Evolutionary conservation across 2,329 filamentous ascomycete genomes (phyloP), one percentile per base, ranked within the genome.

Genomic region (Aspergillus sergii): DNA sequence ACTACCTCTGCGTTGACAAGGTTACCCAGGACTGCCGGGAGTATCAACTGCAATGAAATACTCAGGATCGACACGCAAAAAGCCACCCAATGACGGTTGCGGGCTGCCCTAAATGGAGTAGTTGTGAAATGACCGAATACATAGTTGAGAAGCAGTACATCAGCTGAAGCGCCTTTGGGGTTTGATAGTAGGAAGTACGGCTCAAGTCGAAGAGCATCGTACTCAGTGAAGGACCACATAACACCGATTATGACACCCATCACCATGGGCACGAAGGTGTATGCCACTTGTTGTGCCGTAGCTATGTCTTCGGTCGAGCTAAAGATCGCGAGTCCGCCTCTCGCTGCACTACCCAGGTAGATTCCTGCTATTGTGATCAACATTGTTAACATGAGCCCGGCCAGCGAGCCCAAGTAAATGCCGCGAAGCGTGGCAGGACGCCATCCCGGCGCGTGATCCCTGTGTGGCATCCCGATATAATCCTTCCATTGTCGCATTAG

Each of bases 61-160:
- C 60, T 62, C 55, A 62, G 19, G 28, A 62, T 19, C 23, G 60
- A 62, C 45, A 62, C 51, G 16, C 28, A 59, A 9, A 62, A 28
- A 8, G 60, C 60, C 21, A 62, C 34, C 60, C 60, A 62, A 34
- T 62, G 60, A 7, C 56, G 55, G 56, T 62, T 62, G 30, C 36
- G 57, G 4, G 53, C 51, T 2, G 60, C 60, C n/a, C 28, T 53
- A 10, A 62, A 58, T 7, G 60, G 60, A 7, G 60, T 57, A 39
- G 60, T 62, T 4, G 60, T 62, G 21, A 53, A 62, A 46, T 62
- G 60, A 6, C 60, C 60, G 16, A 62, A 62, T 21, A 58, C 60
- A 30, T 62, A 62, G 39, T 62, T 62, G 3, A 62, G 60, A 32
- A 62, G 50, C 8, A 62, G 28, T n/a, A 59, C 56, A 19, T 62